Percentiles rank a stretch among this genome's conserved stretches.
phyloP scores from a whole-genome alignment of 208 protist species.

The Paratrypanosoma confusum region DNA sequence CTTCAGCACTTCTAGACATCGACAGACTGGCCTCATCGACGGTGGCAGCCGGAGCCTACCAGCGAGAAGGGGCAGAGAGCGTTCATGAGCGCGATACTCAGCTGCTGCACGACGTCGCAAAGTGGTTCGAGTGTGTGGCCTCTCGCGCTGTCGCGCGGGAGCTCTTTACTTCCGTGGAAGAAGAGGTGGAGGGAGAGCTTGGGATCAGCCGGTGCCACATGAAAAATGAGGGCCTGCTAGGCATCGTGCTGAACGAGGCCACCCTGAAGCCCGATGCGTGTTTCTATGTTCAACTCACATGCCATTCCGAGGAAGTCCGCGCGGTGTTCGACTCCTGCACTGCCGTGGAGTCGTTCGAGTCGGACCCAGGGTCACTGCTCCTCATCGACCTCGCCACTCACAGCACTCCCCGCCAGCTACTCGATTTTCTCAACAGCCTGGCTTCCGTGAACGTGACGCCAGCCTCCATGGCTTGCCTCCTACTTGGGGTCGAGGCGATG shows the following conservation, averaged over 20 bases:
- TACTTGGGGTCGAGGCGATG: conserved; percentile 10
- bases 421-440: conserved; percentile 10
- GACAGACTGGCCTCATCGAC: not conserved
- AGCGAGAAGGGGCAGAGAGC: no score
- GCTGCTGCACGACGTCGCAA: conserved; percentile 1
- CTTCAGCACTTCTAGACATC: conserved; percentile 14
- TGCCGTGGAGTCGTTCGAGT: conserved; percentile 28
- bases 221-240: conserved; percentile 17
- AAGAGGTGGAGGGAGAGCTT: conserved; percentile 33
- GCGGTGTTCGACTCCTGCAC: conserved; percentile 15
- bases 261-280: conserved; percentile 26
- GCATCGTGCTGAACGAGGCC: conserved; percentile 12
- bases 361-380: conserved; percentile 15
- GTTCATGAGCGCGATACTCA: not conserved
- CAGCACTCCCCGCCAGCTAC: conserved; percentile 2
- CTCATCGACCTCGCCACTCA: conserved; percentile 11
- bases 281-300: conserved; percentile 16
- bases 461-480: conserved; percentile 14
- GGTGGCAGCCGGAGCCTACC: not conserved
- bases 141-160: conserved; percentile 7
- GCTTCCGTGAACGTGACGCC: conserved; percentile 19
- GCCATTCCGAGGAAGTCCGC: conserved; percentile 11
- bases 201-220: conserved; percentile 11
- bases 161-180: conserved; percentile 17
- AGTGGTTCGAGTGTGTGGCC: conserved; percentile 15